These are phyloP conservation scores for Eimeria necatrix DNA, from an alignment of 169 alveolate genomes.

Conservation along the genomic window DNA sequence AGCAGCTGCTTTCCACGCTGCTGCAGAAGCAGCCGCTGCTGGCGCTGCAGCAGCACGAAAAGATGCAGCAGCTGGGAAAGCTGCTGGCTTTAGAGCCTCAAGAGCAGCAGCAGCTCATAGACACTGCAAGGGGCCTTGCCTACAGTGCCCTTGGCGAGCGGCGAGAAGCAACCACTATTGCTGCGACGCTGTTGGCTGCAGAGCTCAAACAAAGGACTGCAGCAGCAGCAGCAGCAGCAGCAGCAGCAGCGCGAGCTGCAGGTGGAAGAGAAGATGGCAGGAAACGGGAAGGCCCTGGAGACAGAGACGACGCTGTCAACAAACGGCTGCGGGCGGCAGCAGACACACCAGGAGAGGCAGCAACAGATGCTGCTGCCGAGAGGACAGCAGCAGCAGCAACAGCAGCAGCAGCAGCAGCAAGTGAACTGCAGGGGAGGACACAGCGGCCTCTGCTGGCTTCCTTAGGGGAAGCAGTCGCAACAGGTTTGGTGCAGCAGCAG, in stretches of 20 bases:
- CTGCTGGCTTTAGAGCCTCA: slow-evolving; percentile 17
- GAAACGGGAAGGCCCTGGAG: not conserved
- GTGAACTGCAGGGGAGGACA: not conserved
- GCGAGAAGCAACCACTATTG: slow-evolving; percentile 43
- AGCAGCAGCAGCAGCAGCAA: slow-evolving; percentile 47
- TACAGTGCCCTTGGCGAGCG: slow-evolving; percentile 13
- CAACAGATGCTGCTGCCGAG: not conserved
- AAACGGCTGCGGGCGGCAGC: slow-evolving; percentile 45
- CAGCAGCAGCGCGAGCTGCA: slow-evolving; percentile 29
- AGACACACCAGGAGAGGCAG: not conserved
- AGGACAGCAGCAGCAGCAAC: slow-evolving; percentile 65
- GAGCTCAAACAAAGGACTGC: not conserved
- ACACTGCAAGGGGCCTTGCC: slow-evolving; percentile 61
- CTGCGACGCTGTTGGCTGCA: slow-evolving; percentile 69
- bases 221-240: slow-evolving; percentile 49
- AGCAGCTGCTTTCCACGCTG: slow-evolving; percentile 29
- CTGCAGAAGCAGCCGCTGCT: slow-evolving; percentile 56
- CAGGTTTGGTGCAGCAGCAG: slow-evolving; percentile 53
- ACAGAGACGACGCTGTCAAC: not conserved
- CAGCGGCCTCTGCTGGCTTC: slow-evolving; percentile 36
- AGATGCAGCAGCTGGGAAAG: slow-evolving; percentile 13
- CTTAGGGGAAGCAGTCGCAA: slow-evolving; percentile 55
- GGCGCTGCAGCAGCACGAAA: slow-evolving; percentile 51
- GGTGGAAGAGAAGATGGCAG: not conserved
- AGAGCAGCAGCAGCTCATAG: slow-evolving; percentile 58